Evolutionary conservation across 139 green algal genomes (phyloP).

Genomic region (Nannochloris sp.): DNA sequence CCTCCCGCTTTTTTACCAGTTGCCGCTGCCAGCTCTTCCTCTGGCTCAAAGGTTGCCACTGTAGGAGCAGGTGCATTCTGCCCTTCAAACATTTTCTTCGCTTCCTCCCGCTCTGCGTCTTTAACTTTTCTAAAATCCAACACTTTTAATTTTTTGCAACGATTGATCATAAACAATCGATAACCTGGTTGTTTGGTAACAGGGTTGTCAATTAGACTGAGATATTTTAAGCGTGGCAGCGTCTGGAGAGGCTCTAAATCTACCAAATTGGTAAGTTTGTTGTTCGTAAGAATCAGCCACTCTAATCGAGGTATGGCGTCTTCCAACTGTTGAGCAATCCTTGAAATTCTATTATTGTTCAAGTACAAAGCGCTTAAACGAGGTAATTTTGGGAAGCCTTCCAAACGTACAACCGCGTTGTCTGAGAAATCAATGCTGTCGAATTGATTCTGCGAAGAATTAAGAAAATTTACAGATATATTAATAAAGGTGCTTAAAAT

Average conservation of each 20-base stretch:
- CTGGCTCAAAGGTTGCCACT: slow-evolving; percentile 62
- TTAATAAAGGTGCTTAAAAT: background rate
- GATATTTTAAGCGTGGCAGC: slow-evolving; percentile 56
- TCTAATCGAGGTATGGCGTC: slow-evolving; percentile 73
- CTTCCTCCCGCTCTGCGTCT: slow-evolving; percentile 67
- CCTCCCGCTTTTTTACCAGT: background rate
- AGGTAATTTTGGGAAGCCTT: slow-evolving; percentile 86
- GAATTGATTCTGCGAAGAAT: slow-evolving; percentile 85
- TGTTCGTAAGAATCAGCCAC: slow-evolving; percentile 87
- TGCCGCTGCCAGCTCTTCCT: slow-evolving; percentile 49
- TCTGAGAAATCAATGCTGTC: slow-evolving; percentile 95
- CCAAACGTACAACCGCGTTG: slow-evolving; percentile 91
- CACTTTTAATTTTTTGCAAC: slow-evolving; percentile 68
- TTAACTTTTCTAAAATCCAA: slow-evolving; percentile 96
- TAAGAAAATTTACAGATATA: too few species aligned
- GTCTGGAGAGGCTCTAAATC: slow-evolving; percentile 79
- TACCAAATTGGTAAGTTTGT: slow-evolving; percentile 78
- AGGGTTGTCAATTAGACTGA: slow-evolving; percentile 87
- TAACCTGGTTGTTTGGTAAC: slow-evolving; percentile 67
- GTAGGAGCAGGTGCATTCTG: slow-evolving; percentile 24
- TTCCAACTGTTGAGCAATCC: slow-evolving; percentile 54
- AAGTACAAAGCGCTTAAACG: slow-evolving; percentile 74
- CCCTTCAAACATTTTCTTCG: slow-evolving; percentile 44
- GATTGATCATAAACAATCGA: slow-evolving; percentile 80
- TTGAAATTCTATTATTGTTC: slow-evolving; percentile 90